Base-by-base conservation (phyloP, 2,329 filamentous ascomycete genomes). In the Diaporthe nobilis region DNA sequence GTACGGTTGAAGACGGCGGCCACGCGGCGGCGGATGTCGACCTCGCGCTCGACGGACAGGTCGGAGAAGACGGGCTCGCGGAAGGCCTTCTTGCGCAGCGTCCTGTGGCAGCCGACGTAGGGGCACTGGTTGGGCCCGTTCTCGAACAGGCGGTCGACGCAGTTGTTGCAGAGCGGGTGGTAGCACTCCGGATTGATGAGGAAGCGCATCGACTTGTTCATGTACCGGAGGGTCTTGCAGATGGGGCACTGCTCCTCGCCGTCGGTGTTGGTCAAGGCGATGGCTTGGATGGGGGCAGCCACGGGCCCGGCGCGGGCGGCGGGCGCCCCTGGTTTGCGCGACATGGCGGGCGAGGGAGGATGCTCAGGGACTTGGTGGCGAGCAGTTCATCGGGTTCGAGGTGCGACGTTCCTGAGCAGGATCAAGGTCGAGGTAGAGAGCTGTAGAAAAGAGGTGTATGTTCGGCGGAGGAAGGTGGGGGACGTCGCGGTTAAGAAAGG, bases 121-220 rank as follows among this genome's bases (percentile, higher is more conserved):
- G 97, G 97, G 82, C 97, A 99, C 77, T 95, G 94, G 74, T 95
- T 95, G 0, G 97, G 97, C 0, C 97, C 97, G 73, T 95, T 93
- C 49, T 94, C 94, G 89, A 98, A 99, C 80, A 98, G 94, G 74
- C 96, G 94, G 85, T 96, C 94, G 57, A 98, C 96, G 87, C 97
- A 99, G 75, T 94, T 96, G 84, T 95, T 94, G 88, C 97, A 99
- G 95, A 99, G 98, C 80, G 95, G 95, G 88, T 99, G 97, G 88
- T 99, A 99, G 90, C 97, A 99, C 88, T 98, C 95, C 12, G 96
- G 95, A 84, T 98, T 98, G 87, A 99, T 96, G 80, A 97, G 94
- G 86, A 99, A 98, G 78, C 93, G 91, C 91, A 99, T 96, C 86
- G 95, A 93, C 77, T 92, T 93, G 88, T 98, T 98, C 81, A 98